Base-by-base conservation (phyloP, 352 stramenopile genomes). In the Globisporangium iwayamae region DNA sequence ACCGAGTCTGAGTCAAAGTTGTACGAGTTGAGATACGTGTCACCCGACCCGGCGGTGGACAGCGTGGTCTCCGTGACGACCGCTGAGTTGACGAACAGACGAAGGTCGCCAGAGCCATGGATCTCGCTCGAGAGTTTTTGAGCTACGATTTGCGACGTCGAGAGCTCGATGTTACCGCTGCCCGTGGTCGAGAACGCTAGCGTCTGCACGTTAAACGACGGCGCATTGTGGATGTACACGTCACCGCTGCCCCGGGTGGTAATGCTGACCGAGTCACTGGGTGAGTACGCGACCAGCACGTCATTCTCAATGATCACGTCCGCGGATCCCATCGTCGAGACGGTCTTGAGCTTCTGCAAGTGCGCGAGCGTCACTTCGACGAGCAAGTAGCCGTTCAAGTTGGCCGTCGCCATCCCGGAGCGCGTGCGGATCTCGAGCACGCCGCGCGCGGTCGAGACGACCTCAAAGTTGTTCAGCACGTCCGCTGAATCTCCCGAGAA, bases 401-500 rank as follows among this genome's bases (percentile, higher is more conserved):
- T n/a, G 22, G 11, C 46, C 28, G 22, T 8, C 30, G 30, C 16
- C 25, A 55, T 34, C 14, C 46, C 30, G 4, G 16, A 43, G 14
- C 57, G 57, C 30, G 20, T n/a, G 28, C 57, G 57, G 57, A 63
- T 63, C 28, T 52, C 57, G 13, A 63, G 14, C 57, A 36, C 30
- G 1, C 57, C 46, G 25, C 34, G 20, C 13, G 36, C 25, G 22
- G 9, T 63, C 4, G 41, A 56, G 1, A 54, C 43, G 57, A 63
- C 57, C 13, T 63, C 57, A 18, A 56, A 63, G 36, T 56, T 32
- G 30, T 63, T 43, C 41, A 63, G 43, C 57, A 63, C 18, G 28
- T 63, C 57, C 43, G n/a, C 41, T 9, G 57, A 63, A 25, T 63
- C 22, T 0, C 57, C 57, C 43, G 57, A 63, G 39, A 63, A 63